A percentile compares a stretch with the other conserved stretches of the same genome.
Evolutionary conservation across 352 stramenopile species (phyloP).

Genomic region (Phytopythium aichiense): DNA sequence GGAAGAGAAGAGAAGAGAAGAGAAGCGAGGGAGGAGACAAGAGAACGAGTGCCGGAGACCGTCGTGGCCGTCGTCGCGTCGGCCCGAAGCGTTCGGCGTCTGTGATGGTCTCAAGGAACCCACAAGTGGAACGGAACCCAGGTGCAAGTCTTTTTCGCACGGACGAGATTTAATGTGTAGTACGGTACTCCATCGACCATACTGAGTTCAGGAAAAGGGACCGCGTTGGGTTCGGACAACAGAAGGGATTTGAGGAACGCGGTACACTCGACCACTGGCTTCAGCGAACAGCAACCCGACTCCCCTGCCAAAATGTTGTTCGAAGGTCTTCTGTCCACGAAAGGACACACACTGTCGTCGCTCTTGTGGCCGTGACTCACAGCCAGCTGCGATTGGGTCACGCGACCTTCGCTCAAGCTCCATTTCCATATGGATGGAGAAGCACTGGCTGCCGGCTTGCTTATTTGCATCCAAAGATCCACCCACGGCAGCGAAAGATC

Average conservation of each 20-base stretch:
- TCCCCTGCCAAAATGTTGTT: background rate
- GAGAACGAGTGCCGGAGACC: background rate
- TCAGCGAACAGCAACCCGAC: background rate
- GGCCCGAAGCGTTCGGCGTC: background rate
- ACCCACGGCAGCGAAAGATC: no score
- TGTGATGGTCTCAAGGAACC: background rate
- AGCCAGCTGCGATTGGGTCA: no score
- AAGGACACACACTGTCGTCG: no score
- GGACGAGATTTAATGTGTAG: background rate
- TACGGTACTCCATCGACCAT: background rate
- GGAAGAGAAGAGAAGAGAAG: background rate
- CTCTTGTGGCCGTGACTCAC: no score
- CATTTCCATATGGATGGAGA: no score
- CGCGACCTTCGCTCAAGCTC: no score
- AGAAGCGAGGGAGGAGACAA: background rate
- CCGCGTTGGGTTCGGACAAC: background rate
- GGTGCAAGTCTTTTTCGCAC: slow-evolving; percentile 1
- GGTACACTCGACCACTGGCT: background rate
- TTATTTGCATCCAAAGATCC: no score
- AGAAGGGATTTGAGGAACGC: background rate
- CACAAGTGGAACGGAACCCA: background rate
- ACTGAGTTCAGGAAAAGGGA: background rate
- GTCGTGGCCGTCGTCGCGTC: background rate
- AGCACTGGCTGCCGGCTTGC: no score
- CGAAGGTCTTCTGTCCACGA: no score